phyloP scores from a whole-genome alignment of 345 rosid genomes.

The Corchorus capsularis region DNA sequence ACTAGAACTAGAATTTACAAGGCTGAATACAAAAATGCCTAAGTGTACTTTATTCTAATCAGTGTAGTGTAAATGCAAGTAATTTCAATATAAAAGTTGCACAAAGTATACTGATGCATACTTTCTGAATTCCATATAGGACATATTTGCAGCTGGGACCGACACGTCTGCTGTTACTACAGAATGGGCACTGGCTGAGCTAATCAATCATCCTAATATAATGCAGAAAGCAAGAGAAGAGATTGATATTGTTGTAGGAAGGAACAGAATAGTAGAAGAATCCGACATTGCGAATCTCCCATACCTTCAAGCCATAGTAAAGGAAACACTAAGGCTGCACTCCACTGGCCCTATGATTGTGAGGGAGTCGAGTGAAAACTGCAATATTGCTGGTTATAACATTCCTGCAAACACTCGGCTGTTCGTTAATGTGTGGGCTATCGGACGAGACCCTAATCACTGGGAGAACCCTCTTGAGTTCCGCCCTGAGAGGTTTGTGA shows the following conservation, averaged over 20 bases:
- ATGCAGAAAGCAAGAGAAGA: constrained; percentile 59
- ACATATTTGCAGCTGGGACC: constrained; percentile 55
- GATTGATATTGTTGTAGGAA: constrained; percentile 58
- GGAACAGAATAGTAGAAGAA: constrained; percentile 49
- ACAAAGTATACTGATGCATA: constrained; percentile 19
- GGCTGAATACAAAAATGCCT: background rate
- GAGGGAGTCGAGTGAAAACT: constrained; percentile 50
- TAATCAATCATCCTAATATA: constrained; percentile 61
- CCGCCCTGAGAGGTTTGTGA: constrained; percentile 62
- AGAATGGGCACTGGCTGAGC: constrained; percentile 77
- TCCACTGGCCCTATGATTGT: constrained; percentile 58
- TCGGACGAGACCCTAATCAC: constrained; percentile 50
- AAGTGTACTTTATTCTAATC: background rate
- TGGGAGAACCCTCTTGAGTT: constrained; percentile 61
- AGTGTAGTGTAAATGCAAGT: background rate
- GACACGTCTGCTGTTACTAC: constrained; percentile 53
- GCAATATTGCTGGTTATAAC: constrained; percentile 38
- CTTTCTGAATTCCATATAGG: constrained; percentile 28
- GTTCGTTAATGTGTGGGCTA: constrained; percentile 55
- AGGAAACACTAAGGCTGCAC: constrained; percentile 71
- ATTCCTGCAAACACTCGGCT: constrained; percentile 55
- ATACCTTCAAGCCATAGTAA: constrained; percentile 60
- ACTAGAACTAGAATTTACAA: no score
- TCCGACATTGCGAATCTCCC: constrained; percentile 57
- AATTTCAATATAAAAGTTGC: background rate